Evolutionary conservation across 371 early-diverging fungal species (phyloP), one percentile per base, ranked within the genome.

Genomic region (Mucor ambiguus): DNA sequence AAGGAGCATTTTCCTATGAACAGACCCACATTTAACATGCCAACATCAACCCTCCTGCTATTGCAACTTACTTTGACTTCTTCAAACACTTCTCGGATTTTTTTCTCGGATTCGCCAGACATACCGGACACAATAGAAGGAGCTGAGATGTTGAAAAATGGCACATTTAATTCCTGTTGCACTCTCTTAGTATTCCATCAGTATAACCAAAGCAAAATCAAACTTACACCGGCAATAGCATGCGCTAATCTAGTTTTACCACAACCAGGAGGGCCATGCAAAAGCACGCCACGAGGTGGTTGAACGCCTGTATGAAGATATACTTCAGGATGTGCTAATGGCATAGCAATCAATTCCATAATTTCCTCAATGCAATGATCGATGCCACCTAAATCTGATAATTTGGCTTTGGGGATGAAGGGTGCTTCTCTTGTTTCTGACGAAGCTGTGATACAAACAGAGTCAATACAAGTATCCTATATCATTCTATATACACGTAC

Each of bases 191-290:
- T 38, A 1, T 4, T 20, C 8, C 22, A 38, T 14, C 14, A 11
- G 1, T 8, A 14, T 12, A 4, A 43, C 10, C 6, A n/a, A 44
- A 7, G 11, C n/a, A 35, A 28, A 1, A 4, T 3, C 16, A 28
- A 11, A 70, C 80, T 77, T 82, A 89, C 90, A 58, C 96, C 98
- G 18, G 99, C 97, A 71, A 99, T 96, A 9, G 99, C 99, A 77
- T 96, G 91, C 1, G 99, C 99, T 58, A 99, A 83, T 77, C 94
- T 80, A 0, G 99, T 99, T 77, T 99, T 99, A 66, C 99, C 99
- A 77, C 98, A 98, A 58, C 99, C 99, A 14, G 99, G 99, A 24
- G 99, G 99, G 12, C 99, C 99, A 75, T 99, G 97, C 18, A 99
- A 83, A 24, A 99, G 79, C 18, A 99, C 93, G 41, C 99, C 99